These are phyloP conservation scores for Rhynchosporium graminicola DNA, from an alignment of 2,329 filamentous ascomycete species.

Conservation along the genomic window DNA sequence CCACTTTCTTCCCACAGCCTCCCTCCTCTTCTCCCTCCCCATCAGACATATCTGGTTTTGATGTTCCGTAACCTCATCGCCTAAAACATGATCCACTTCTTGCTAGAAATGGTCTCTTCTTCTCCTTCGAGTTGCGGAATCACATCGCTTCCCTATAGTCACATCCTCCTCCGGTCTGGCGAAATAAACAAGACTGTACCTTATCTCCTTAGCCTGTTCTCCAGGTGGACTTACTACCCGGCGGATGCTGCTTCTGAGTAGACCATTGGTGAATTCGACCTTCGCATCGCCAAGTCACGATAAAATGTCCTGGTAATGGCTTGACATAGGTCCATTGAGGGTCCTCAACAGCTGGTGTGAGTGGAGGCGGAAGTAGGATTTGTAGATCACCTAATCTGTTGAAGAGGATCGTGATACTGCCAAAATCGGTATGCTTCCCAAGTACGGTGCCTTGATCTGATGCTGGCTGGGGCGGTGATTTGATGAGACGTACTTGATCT, in stretches of 20 bases:
- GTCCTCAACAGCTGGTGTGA: conserved; percentile 25
- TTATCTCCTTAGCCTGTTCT: conserved; percentile 30
- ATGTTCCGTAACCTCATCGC: conserved; percentile 30
- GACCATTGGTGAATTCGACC: conserved; percentile 40
- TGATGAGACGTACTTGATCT: conserved; percentile 35
- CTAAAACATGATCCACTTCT: conserved; percentile 35
- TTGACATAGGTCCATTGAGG: conserved; percentile 42
- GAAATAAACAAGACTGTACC: conserved; percentile 58
- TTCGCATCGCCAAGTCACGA: conserved; percentile 45
- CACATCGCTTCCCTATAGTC: conserved; percentile 30
- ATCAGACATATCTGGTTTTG: conserved; percentile 17
- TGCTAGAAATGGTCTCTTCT: conserved; percentile 30
- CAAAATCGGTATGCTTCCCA: conserved; percentile 44
- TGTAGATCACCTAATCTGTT: conserved; percentile 45
- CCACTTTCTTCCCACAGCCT: conserved; percentile 30
- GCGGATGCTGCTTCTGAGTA: conserved; percentile 42
- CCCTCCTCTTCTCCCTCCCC: conserved; percentile 30
- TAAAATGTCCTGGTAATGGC: conserved; percentile 40
- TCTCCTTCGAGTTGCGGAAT: conserved; percentile 30
- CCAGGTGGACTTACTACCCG: conserved; percentile 41
- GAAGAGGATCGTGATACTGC: conserved; percentile 44
- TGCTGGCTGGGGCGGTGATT: conserved; percentile 34
- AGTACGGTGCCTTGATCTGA: conserved; percentile 30
- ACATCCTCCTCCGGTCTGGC: conserved; percentile 52
- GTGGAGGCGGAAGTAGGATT: conserved; percentile 38